Conservation (phyloP, 2,329 filamentous ascomycete species). For the Endothia cerciana region DNA sequence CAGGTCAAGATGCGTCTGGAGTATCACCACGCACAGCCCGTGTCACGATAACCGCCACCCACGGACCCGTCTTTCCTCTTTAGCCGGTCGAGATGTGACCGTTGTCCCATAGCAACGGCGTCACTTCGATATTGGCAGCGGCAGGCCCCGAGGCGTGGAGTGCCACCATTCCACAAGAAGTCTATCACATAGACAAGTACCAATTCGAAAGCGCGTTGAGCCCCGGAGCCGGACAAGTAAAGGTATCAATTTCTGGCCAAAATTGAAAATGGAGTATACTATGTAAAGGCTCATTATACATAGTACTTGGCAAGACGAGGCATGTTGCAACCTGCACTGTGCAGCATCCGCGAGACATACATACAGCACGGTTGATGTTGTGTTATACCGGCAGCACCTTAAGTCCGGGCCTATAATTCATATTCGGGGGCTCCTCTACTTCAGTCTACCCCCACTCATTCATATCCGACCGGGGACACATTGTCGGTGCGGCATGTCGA, state of each 20-base stretch:
- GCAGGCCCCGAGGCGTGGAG: background rate
- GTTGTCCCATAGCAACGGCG: no score
- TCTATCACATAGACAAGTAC: background rate
- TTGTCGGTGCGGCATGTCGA: background rate
- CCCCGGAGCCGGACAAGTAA: background rate
- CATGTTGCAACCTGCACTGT: background rate
- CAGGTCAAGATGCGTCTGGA: constrained; percentile 18
- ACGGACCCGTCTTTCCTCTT: background rate
- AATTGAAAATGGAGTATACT: no score
- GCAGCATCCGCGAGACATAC: background rate
- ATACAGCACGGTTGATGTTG: background rate
- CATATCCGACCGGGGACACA: constrained; percentile 5
- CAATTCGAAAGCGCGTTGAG: background rate
- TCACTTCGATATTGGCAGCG: background rate
- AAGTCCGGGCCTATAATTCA: no score
- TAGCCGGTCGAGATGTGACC: background rate
- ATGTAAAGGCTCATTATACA: no score
- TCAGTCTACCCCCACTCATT: background rate
- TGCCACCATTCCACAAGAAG: background rate
- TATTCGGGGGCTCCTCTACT: no score
- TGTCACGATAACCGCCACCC: constrained; percentile 12
- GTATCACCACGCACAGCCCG: constrained; percentile 22
- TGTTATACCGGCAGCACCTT: background rate
- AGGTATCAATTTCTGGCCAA: background rate
- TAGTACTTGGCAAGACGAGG: no score